Conservation (phyloP, 352 stramenopile species). For the Sclerospora graminicola region DNA sequence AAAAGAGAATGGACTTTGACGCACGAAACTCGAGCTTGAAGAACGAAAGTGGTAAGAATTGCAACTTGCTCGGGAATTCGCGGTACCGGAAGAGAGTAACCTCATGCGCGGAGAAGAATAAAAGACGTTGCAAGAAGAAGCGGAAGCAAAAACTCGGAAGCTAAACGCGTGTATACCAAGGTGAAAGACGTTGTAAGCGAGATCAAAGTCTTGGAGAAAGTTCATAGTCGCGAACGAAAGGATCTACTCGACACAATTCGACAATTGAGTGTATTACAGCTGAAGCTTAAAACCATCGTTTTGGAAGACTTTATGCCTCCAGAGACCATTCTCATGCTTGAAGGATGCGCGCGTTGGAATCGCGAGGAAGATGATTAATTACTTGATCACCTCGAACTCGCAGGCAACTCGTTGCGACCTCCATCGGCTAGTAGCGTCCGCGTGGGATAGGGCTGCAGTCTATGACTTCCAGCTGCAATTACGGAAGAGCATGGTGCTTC, state of each 20-base stretch:
- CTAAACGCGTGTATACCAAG: too few relatives aligned
- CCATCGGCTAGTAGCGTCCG: too few relatives aligned
- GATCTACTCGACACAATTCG: constrained; percentile 93
- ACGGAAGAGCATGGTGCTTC: too few relatives aligned
- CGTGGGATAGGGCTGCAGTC: too few relatives aligned
- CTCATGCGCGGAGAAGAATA: too few relatives aligned
- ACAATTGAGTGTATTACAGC: constrained; percentile 89
- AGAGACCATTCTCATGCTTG: constrained; percentile 41
- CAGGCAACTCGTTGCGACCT: too few relatives aligned
- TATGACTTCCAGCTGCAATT: too few relatives aligned
- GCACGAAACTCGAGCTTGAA: too few relatives aligned
- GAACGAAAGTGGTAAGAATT: constrained; percentile 83
- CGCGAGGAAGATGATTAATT: constrained; percentile 73
- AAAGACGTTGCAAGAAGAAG: constrained; percentile 87
- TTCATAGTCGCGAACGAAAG: constrained; percentile 87
- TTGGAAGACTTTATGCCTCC: constrained; percentile 88
- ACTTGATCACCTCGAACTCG: constrained; percentile 62
- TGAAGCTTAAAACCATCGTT: constrained; percentile 94
- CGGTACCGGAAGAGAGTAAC: too few relatives aligned
- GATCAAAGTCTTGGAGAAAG: constrained; percentile 90
- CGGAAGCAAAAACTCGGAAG: constrained; percentile 89
- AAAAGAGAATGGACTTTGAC: too few relatives aligned
- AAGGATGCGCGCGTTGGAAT: constrained; percentile 45
- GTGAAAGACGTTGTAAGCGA: too few relatives aligned
- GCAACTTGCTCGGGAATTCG: too few relatives aligned